Base-by-base conservation (phyloP, 164 flowering plant genomes). In the Macadamia integrifolia region DNA sequence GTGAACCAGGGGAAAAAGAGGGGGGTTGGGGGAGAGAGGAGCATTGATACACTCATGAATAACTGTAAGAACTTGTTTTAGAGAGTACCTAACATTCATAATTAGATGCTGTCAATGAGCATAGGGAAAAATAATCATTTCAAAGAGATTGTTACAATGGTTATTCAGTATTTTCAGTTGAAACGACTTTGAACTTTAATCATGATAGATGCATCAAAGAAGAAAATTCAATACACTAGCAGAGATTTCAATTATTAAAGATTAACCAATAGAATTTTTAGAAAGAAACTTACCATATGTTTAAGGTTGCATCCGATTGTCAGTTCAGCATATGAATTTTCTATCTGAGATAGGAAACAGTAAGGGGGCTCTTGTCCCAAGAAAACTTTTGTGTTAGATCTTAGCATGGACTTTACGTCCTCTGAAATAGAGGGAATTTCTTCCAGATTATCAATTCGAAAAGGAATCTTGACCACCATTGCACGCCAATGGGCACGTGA, bases 401-500 rank as follows among this genome's bases (percentile, higher is more conserved):
- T 81, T 32, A 94, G 78, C 92, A 87, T 85, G 31, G 74, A 74
- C 80, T 87, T 90, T 64, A 94, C 80, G 53, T 83, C 97, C 59
- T 86, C 81, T 66, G 93, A 71, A 63, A 94, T 81, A 71, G 77
- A 77, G 44, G 97, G 83, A 80, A 94, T 77, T 77, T 80, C 89
- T 30, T 84, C 88, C 65, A 90, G 62, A 77, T 88, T 77, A 58
- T 80, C 84, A 66, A 83, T 67, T 6, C 66, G 84, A 58, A 94
- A 10, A 13, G 98, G 98, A 68, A 92, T 82, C 71, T 79, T 87
- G 43, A 81, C 72, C 62, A 71, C 77, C 65, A 88, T 65, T 52
- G 89, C 89, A 77, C 85, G 92, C 84, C 83, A 90, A 66, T 80
- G 81, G 14, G 97, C 97, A 68, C 96, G 89, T 46, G 99, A 92